Conservation (phyloP, 805 yeast species). For the Diddensiella transvaalensis region DNA sequence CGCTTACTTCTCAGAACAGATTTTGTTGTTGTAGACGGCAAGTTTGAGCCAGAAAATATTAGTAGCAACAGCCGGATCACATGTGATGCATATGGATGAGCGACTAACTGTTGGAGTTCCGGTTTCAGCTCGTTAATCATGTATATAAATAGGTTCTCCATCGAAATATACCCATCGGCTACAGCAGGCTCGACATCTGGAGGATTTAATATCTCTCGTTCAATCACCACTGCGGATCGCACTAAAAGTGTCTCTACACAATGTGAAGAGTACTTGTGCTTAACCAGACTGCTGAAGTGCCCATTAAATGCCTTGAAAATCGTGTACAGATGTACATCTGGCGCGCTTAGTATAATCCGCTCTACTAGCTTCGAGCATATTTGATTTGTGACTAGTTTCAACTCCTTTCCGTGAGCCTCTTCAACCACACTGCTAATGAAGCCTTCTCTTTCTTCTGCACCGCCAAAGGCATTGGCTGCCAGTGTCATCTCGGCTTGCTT, state of each 20-base stretch:
- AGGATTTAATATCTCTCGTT: slow-evolving; percentile 60
- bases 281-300: slow-evolving; percentile 71
- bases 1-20: slow-evolving; percentile 70
- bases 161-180: slow-evolving; percentile 45
- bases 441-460: slow-evolving; percentile 65
- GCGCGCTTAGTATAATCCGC: slow-evolving; percentile 67
- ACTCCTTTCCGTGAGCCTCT: slow-evolving; percentile 84
- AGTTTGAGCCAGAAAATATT: slow-evolving; percentile 68
- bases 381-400: slow-evolving; percentile 89
- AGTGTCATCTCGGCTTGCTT: slow-evolving; percentile 87
- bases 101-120: slow-evolving; percentile 49
- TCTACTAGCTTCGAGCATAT: slow-evolving; percentile 92
- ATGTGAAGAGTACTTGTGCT: slow-evolving; percentile 91
- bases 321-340: slow-evolving; percentile 59
- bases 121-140: slow-evolving; percentile 68
- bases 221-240: slow-evolving; percentile 68
- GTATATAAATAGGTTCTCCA: slow-evolving; percentile 62
- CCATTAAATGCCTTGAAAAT: slow-evolving; percentile 66
- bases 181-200: slow-evolving; percentile 29
- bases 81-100: slow-evolving; percentile 85
- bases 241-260: slow-evolving; percentile 83
- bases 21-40: slow-evolving; percentile 71
- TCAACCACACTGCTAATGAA: slow-evolving; percentile 77
- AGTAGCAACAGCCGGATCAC: slow-evolving; percentile 70
- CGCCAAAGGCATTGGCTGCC: slow-evolving; percentile 72